These are phyloP conservation scores for Echinochloa phyllopogon DNA, from an alignment of 176 grass and related monocot genomes.

Conservation along the genomic window DNA sequence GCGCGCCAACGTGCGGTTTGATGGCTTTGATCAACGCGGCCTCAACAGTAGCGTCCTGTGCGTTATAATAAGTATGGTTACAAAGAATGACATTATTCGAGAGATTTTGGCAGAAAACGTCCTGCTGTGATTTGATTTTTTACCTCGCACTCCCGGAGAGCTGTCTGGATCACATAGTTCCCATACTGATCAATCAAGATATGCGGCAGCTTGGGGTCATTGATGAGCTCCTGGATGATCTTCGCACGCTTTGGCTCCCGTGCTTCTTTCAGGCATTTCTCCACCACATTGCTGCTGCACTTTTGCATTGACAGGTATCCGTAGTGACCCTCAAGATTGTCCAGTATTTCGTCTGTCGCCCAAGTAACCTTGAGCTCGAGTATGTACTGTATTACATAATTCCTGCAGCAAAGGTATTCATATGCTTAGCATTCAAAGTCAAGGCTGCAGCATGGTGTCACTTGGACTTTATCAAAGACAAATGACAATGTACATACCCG, in stretches of 20 bases:
- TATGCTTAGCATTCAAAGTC: conserved; percentile 12
- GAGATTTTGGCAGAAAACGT: not conserved
- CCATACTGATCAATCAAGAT: conserved; percentile 62
- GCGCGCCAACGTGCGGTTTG: conserved; percentile 28
- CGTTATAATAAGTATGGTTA: not conserved
- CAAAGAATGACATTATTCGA: not conserved
- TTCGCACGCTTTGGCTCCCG: conserved; percentile 11
- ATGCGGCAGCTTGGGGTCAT: conserved; percentile 48
- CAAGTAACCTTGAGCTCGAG: conserved; percentile 51
- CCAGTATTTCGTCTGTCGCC: conserved; percentile 57
- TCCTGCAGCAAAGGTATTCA: conserved; percentile 45
- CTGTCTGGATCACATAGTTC: conserved; percentile 83
- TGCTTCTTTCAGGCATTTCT: conserved; percentile 62
- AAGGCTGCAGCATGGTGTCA: not conserved
- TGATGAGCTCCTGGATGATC: conserved; percentile 68
- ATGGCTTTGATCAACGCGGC: conserved; percentile 53
- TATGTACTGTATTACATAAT: conserved; percentile 83
- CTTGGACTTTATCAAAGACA: not conserved
- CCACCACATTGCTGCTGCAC: conserved; percentile 79
- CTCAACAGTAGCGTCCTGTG: conserved; percentile 43
- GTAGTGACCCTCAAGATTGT: conserved; percentile 51
- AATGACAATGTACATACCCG: conserved; percentile 52
- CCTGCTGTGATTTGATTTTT: not conserved
- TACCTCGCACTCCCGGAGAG: conserved; percentile 57
- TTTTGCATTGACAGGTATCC: conserved; percentile 69